Evolutionary conservation across 108 stramenopile species (phyloP).

Genomic region (Cyclotella cryptica): DNA sequence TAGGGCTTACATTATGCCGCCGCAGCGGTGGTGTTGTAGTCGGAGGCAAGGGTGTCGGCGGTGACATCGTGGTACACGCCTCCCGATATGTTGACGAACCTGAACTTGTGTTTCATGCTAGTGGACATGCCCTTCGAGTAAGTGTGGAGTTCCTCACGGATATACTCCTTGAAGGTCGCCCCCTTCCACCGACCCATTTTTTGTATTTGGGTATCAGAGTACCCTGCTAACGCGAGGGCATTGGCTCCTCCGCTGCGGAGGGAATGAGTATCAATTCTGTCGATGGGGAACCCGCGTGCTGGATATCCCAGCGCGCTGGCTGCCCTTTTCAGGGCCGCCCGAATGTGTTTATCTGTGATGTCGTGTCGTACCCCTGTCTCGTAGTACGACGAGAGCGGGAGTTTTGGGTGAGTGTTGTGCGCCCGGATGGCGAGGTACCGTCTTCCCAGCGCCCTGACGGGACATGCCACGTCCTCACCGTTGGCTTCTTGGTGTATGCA

Average conservation of each 20-base stretch:
- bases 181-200: background rate
- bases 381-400: background rate
- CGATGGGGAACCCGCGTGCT: background rate
- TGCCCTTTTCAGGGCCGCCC: background rate
- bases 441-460: background rate
- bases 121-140: background rate
- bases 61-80: background rate
- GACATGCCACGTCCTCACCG: background rate
- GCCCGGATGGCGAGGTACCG: background rate
- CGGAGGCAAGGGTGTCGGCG: background rate
- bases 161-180: background rate
- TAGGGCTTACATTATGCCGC: background rate
- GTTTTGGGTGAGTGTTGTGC: background rate
- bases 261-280: background rate
- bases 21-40: background rate
- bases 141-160: background rate
- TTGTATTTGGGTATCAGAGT: background rate
- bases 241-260: background rate
- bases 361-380: background rate
- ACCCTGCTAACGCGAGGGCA: background rate
- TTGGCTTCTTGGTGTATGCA: background rate
- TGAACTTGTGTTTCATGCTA: background rate
- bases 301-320: background rate
- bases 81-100: background rate
- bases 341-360: background rate